A percentile compares a stretch with the other conserved stretches of the same genome.
phyloP scores from a whole-genome alignment of 305 asterid species.

The Rubia balearica region DNA sequence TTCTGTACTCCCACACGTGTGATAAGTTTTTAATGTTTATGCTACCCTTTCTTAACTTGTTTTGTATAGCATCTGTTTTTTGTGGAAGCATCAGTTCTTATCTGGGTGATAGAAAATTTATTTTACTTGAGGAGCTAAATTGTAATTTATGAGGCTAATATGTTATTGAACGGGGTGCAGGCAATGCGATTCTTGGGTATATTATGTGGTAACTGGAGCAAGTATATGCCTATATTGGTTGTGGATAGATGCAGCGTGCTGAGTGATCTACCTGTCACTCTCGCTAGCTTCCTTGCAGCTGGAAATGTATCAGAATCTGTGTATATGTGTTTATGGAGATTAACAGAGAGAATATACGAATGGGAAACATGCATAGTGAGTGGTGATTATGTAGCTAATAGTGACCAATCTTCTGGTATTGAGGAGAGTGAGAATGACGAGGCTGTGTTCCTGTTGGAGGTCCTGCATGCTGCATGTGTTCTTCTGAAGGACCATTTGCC shows the following conservation, averaged over 20 bases:
- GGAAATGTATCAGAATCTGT: constrained; percentile 50
- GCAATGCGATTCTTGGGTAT: constrained; percentile 73
- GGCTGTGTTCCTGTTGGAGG: constrained; percentile 44
- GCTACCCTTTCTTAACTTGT: too few species aligned
- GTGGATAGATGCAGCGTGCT: constrained; percentile 49
- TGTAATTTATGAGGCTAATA: neutral
- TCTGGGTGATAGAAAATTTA: neutral
- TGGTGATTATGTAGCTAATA: constrained; percentile 20
- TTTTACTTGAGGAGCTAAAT: constrained; percentile 5
- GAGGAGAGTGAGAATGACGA: constrained; percentile 41
- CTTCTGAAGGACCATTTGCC: constrained; percentile 53
- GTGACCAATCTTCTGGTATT: constrained; percentile 30
- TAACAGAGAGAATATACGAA: constrained; percentile 49
- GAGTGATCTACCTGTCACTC: constrained; percentile 70
- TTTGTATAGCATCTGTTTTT: neutral
- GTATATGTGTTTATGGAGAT: constrained; percentile 43
- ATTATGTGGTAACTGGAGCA: constrained; percentile 71
- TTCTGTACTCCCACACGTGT: neutral
- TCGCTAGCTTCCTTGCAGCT: constrained; percentile 51
- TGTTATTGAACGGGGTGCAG: constrained; percentile 30
- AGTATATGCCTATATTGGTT: constrained; percentile 63
- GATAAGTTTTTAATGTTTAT: neutral
- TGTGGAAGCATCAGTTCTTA: neutral
- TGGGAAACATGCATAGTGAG: constrained; percentile 35
- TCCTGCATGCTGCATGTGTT: constrained; percentile 55